Evolutionary conservation across 495 filamentous ascomycete genomes (phyloP), one percentile per base, ranked within the genome.

Genomic region (Aspergillus ellipticus): DNA sequence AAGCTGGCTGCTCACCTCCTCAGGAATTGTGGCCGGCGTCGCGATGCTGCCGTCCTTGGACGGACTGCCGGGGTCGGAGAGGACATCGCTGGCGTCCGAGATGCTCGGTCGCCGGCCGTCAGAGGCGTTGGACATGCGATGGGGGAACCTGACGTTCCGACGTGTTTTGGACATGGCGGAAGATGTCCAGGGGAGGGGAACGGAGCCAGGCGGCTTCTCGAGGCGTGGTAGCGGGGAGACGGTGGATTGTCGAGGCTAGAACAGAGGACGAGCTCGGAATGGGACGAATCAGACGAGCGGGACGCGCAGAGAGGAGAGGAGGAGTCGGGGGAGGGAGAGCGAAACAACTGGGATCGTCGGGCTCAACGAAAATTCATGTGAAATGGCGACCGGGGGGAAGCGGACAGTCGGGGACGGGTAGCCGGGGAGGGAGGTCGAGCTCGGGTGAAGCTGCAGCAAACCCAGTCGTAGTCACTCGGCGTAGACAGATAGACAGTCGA

Each of bases 91-190:
- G 66, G 84, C 80, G 60, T 95, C 89, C 65, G 88, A 89, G 65
- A 91, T 81, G 77, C 88, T 92, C 20, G 78, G 71, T 57, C 89
- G 83, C 33, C 74, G 74, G 37, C 11, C 42, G 29, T 78, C 80
- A 13, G 81, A 76, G 52, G 75, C 82, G 53, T 71, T 83, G 41
- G 74, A 74, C 50, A 84, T 54, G 22, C 64, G 60, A 50, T 89
- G 85, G 58, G 85, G 83, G 73, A 96, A 96, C 66, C 90, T 86
- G 63, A 96, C 89, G 72, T 85, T 86, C 64, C 90, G 83, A 67
- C 88, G 86, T 57, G 87, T 80, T 77, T 86, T 88, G 58, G 85
- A 80, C 87, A 89, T 90, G 66, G 63, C 65, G 62, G 35, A 57
- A 55, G 56, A 54, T 54, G 55, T 19, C 47, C 55, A 46, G 50